Conservation (phyloP, 2,329 filamentous ascomycete species). For the Penicillium sclerotiorum region DNA sequence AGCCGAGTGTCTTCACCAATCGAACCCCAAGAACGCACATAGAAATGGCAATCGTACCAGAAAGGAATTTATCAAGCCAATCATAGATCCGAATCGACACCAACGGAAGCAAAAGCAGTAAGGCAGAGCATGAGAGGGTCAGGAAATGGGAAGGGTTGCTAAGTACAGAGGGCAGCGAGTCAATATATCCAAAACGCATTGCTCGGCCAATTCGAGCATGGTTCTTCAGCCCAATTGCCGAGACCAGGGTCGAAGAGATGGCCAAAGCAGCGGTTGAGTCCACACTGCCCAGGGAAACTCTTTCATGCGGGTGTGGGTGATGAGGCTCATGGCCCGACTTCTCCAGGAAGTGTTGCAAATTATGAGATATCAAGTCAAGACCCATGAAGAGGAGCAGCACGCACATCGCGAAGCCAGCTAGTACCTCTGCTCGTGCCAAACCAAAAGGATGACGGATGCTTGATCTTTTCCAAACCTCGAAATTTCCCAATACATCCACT, state of each 20-base stretch:
- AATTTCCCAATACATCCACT: conserved; percentile 92
- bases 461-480: conserved; percentile 94
- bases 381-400: conserved; percentile 97
- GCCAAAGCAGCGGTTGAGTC: conserved; percentile 81
- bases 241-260: conserved; percentile 79
- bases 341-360: conserved; percentile 89
- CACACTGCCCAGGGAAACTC: conserved; percentile 73
- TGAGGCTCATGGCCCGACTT: conserved; percentile 73
- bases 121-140: conserved; percentile 79
- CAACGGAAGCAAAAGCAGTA: conserved; percentile 80
- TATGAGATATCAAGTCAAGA: conserved; percentile 91
- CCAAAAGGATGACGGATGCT: conserved; percentile 92
- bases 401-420: conserved; percentile 94
- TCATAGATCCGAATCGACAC: conserved; percentile 78
- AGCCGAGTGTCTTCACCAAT: conserved; percentile 80
- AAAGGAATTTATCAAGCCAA: conserved; percentile 81
- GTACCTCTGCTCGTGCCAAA: conserved; percentile 86
- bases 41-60: conserved; percentile 75
- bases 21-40: conserved; percentile 89
- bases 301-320: conserved; percentile 66
- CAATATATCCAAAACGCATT: conserved; percentile 82
- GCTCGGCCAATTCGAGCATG: conserved; percentile 89
- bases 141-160: conserved; percentile 95
- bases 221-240: conserved; percentile 84
- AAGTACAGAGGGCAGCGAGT: conserved; percentile 79